Percentiles rank a stretch among this genome's conserved stretches.
phyloP scores from a whole-genome alignment of 2,329 filamentous ascomycete species.

The Botryotinia globosa region DNA sequence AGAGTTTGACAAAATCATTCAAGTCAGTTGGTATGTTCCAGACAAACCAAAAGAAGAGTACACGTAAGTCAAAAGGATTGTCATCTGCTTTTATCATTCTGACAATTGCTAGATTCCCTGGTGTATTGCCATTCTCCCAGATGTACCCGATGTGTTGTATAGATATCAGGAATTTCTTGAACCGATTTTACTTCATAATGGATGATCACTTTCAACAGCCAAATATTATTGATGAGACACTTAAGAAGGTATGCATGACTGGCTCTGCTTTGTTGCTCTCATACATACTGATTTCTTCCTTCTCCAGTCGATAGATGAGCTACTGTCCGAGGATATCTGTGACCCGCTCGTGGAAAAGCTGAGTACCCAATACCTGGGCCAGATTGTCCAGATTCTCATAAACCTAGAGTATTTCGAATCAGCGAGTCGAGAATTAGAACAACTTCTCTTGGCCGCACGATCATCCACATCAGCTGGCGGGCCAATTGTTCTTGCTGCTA shows the following conservation, averaged over 20 bases:
- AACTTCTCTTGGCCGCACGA: slow-evolving; percentile 78
- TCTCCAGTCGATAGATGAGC: slow-evolving; percentile 77
- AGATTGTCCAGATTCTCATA: slow-evolving; percentile 97
- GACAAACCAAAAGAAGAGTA: slow-evolving; percentile 75
- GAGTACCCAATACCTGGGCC: slow-evolving; percentile 88
- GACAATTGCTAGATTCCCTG: slow-evolving; percentile 66
- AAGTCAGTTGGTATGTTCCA: slow-evolving; percentile 92
- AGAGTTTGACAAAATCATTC: slow-evolving; percentile 93
- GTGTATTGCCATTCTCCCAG: slow-evolving; percentile 94
- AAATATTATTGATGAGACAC: slow-evolving; percentile 83
- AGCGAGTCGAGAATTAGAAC: slow-evolving; percentile 85
- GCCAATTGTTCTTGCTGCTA: slow-evolving; percentile 76
- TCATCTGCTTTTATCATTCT: slow-evolving; percentile 6
- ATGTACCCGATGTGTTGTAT: slow-evolving; percentile 99
- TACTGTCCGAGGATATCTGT: slow-evolving; percentile 92
- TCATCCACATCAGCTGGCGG: slow-evolving; percentile 79
- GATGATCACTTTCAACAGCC: slow-evolving; percentile 94
- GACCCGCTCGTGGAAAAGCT: slow-evolving; percentile 83
- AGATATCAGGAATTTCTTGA: slow-evolving; percentile 94
- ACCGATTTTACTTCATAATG: slow-evolving; percentile 97
- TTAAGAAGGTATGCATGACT: slow-evolving; percentile 61
- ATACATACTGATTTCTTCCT: background rate
- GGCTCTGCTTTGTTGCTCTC: slow-evolving; percentile 11
- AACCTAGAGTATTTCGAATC: slow-evolving; percentile 96
- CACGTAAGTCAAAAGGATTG: slow-evolving; percentile 46